Conservation (phyloP, 148 eudicot species). For the Rhododendron vialii region DNA sequence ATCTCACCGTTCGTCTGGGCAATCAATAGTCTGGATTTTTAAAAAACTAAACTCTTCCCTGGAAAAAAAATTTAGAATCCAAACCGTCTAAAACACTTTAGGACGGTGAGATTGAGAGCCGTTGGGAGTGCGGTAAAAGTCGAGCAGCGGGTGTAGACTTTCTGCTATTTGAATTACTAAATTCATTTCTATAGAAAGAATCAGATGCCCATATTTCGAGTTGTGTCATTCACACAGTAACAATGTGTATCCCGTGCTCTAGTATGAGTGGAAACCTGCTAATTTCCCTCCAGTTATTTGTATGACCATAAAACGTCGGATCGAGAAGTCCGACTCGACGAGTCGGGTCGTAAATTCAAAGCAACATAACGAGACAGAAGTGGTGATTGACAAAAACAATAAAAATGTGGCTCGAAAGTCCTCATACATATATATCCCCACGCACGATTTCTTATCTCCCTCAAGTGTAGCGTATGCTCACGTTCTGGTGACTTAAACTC, state of each 20-base stretch:
- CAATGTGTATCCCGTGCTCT: too few relatives aligned
- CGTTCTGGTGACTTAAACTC: not conserved
- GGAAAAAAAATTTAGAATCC: rapidly evolving
- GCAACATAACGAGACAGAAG: not conserved
- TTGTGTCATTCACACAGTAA: not conserved
- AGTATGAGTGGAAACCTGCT: not conserved
- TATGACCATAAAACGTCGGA: not conserved
- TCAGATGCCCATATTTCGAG: not conserved
- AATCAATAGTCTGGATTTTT: too few relatives aligned
- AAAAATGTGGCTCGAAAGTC: too few relatives aligned
- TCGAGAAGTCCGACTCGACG: not conserved
- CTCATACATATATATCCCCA: too few relatives aligned
- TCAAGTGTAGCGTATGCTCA: not conserved
- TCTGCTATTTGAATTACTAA: too few relatives aligned
- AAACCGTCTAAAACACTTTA: too few relatives aligned
- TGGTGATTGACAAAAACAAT: not conserved
- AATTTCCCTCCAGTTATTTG: not conserved
- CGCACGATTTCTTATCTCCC: too few relatives aligned
- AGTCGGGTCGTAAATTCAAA: not conserved
- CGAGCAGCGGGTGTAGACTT: too few relatives aligned
- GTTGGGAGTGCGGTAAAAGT: too few relatives aligned
- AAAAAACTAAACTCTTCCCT: too few relatives aligned
- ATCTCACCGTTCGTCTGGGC: rapidly evolving
- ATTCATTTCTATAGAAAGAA: too few relatives aligned
- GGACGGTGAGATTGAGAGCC: too few relatives aligned